These are phyloP conservation scores for Lantana camara DNA, from an alignment of 257 asterid genomes.

Conservation along the genomic window DNA sequence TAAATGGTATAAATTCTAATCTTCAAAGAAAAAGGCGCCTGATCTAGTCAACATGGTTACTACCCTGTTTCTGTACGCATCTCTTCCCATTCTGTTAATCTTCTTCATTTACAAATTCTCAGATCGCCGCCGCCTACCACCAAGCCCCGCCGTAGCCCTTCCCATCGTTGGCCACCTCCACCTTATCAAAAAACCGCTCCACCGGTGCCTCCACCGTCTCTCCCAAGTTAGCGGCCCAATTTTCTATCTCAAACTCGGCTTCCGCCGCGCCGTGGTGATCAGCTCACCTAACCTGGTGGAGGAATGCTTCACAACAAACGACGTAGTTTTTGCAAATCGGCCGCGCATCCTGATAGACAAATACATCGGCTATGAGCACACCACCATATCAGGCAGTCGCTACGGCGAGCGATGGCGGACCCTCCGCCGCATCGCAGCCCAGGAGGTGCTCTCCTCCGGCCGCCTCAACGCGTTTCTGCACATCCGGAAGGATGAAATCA, in stretches of 20 bases:
- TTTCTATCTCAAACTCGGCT: constrained; percentile 49
- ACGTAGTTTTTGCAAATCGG: too few relatives aligned
- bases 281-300: constrained; percentile 39
- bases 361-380: constrained; percentile 29
- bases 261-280: constrained; percentile 45
- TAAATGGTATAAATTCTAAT: too few relatives aligned
- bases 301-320: too few relatives aligned
- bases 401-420: constrained; percentile 34
- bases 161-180: constrained; percentile 52
- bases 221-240: constrained; percentile 43
- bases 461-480: constrained; percentile 23
- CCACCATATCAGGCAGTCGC: background rate
- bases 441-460: constrained; percentile 26
- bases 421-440: background rate
- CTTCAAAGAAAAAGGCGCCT: too few relatives aligned
- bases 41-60: too few relatives aligned
- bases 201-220: constrained; percentile 40
- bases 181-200: constrained; percentile 50
- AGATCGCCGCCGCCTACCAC: constrained; percentile 28
- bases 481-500: constrained; percentile 27
- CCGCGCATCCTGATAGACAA: constrained; percentile 8
- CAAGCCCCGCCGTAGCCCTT: constrained; percentile 24
- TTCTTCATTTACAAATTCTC: too few relatives aligned
- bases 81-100: too few relatives aligned
- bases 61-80: too few relatives aligned